A percentile compares a stretch with the other conserved stretches of the same genome.
Evolutionary conservation across 1,139 yeast species (phyloP).

Genomic region (Yamadazyma blattariae): DNA sequence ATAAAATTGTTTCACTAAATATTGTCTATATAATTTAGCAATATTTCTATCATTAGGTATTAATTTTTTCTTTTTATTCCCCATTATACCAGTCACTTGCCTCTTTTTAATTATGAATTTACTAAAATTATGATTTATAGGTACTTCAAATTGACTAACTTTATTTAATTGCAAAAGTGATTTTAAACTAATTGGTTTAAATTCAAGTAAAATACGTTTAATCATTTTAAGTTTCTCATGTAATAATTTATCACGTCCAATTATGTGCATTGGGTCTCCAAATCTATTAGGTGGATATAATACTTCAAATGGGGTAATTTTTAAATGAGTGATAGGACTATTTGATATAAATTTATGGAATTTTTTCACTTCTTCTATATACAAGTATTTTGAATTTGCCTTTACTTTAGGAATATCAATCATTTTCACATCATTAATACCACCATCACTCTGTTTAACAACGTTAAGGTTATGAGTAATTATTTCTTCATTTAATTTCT

Average conservation of each 20-base stretch:
- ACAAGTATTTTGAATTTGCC: neutral
- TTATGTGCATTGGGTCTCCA: slow-evolving; percentile 32
- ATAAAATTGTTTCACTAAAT: slow-evolving; percentile 32
- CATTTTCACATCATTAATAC: too few species aligned
- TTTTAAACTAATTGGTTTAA: slow-evolving; percentile 22
- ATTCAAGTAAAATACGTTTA: slow-evolving; percentile 17
- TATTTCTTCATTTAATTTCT: too few species aligned
- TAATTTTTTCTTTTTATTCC: slow-evolving; percentile 24
- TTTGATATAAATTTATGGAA: slow-evolving; percentile 23
- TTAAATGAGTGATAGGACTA: slow-evolving; percentile 18
- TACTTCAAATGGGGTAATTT: slow-evolving; percentile 32
- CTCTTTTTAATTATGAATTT: slow-evolving; percentile 25
- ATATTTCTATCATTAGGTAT: slow-evolving; percentile 34
- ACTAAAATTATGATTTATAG: slow-evolving; percentile 29
- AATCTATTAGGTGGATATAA: slow-evolving; percentile 29
- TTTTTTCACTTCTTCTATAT: slow-evolving; percentile 1
- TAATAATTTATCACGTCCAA: slow-evolving; percentile 24
- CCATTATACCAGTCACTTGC: slow-evolving; percentile 9
- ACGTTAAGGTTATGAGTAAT: neutral
- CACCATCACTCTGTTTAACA: too few species aligned
- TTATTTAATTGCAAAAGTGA: slow-evolving; percentile 13
- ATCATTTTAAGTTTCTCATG: slow-evolving; percentile 22
- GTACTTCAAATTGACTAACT: slow-evolving; percentile 17
- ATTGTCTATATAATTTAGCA: slow-evolving; percentile 25
- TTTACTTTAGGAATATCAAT: too few species aligned